A percentile compares a stretch with the other conserved stretches of the same genome.
Evolutionary conservation across 805 yeast genomes (phyloP).

Genomic region (Spathaspora sp.): DNA sequence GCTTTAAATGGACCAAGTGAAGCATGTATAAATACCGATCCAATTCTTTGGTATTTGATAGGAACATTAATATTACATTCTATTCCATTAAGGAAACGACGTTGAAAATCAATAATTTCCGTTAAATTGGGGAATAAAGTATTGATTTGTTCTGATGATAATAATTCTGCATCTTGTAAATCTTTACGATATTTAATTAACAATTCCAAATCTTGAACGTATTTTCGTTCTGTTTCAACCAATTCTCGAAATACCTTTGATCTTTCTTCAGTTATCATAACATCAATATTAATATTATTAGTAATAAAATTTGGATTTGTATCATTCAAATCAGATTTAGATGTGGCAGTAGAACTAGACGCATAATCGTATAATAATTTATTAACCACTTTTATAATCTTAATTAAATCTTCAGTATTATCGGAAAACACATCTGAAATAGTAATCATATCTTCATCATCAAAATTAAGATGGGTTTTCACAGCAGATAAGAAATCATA

Average conservation of each 20-base stretch:
- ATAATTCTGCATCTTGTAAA: conserved; percentile 57
- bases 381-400: conserved; percentile 69
- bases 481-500: conserved; percentile 89
- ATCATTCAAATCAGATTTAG: conserved; percentile 3
- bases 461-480: conserved; percentile 65
- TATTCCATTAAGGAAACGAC: conserved; percentile 80
- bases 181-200: conserved; percentile 66
- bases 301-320: neutral
- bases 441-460: conserved; percentile 82
- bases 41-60: conserved; percentile 75
- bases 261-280: conserved; percentile 49
- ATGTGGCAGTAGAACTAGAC: conserved; percentile 4
- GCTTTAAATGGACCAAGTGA: conserved; percentile 75
- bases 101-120: conserved; percentile 85
- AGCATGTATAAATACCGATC: conserved; percentile 82
- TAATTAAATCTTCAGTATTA: conserved; percentile 70
- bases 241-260: conserved; percentile 82
- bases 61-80: conserved; percentile 84
- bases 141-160: conserved; percentile 77
- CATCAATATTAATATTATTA: conserved; percentile 14
- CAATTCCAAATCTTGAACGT: conserved; percentile 84
- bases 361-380: conserved; percentile 42
- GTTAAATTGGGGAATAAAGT: conserved; percentile 79
- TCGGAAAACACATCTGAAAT: conserved; percentile 86
- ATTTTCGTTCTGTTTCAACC: conserved; percentile 86